Base-by-base conservation (phyloP, 352 stramenopile species). In the Plasmopara viticola region DNA sequence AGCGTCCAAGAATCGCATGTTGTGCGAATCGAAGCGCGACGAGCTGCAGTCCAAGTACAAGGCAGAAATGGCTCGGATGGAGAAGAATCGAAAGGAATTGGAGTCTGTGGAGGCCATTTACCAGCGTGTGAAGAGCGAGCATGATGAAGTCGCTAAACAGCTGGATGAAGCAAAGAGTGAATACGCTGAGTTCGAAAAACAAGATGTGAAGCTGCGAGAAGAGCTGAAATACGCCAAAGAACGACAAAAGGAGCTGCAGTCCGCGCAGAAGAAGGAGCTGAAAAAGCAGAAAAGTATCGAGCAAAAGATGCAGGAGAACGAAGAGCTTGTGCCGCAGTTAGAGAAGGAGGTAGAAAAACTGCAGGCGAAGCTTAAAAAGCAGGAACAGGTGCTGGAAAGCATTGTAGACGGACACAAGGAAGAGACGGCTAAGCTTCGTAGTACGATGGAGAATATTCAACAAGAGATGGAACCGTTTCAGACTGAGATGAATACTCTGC, bases 141-240 rank as follows among this genome's bases (percentile, higher is more conserved):
- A 98, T 59, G 76, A 97, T 9, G 64, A 56, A 28, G 80, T 97
- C 9, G 75, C 81, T 17, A 63, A 70, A 0, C 82, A 96, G 60
- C 65, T 98, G n/a, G 86, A 92, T 20, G 71, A 79, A 41, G 86
- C 84, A 7, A 97, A 98, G 58, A 70, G 95, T 17, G 82, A 95
- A 49, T 98, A 98, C 62, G 82, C 87, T 7, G 84, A 94, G 13
- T 98, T 97, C 65, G 97, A 99, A 70, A 85, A 96, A 47, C 84
- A 97, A 62, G 96, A 99, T 58, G 97, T 99, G 61, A 97, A 99
- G 72, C 70, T 98, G 41, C 76, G 87, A 28, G 96, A 98, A 78
- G 95, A 98, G 53, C 84, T 99, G 40, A 99, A 99, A 68, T 94
- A 97, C 65, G 76, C 83, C 17, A 98, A 98, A 65, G 69, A 84